A percentile compares a stretch with the other conserved stretches of the same genome.
Evolutionary conservation across 306 rosid genomes (phyloP).

Genomic region (Cucumis cinereus): DNA sequence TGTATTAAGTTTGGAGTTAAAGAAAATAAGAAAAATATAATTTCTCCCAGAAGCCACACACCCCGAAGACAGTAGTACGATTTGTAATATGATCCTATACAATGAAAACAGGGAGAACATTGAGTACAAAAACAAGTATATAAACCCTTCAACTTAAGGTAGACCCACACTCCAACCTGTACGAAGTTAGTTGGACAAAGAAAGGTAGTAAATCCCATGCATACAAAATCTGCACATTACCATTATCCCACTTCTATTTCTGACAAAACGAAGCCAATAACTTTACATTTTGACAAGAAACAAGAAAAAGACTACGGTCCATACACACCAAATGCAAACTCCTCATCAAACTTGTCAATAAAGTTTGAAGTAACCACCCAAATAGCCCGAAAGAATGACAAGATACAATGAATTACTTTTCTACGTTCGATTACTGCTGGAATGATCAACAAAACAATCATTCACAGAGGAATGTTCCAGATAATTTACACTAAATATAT

Average conservation of each 20-base stretch:
- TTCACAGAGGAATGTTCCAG: not conserved
- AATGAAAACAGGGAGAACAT: not conserved
- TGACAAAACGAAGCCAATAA: not conserved
- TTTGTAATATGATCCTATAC: not conserved
- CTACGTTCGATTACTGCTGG: not conserved
- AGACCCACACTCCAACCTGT: not conserved
- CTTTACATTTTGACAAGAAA: not conserved
- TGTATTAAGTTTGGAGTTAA: no score
- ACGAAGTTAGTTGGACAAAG: not conserved
- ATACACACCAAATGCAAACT: not conserved
- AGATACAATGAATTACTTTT: not conserved
- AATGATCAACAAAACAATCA: not conserved
- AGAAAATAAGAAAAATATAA: no score
- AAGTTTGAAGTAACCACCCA: not conserved
- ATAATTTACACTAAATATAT: not conserved
- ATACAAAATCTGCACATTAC: not conserved
- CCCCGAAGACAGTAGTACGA: not conserved
- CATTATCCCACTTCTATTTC: not conserved
- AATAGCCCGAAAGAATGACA: not conserved
- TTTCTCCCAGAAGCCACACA: no score
- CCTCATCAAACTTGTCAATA: not conserved
- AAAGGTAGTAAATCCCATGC: not conserved
- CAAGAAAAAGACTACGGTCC: not conserved
- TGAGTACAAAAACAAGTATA: no score
- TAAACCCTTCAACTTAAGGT: not conserved